Percentiles rank a stretch among this genome's conserved stretches.
Evolutionary conservation across 106 monocot species (phyloP).

Genomic region (Platanthera zijinensis): DNA sequence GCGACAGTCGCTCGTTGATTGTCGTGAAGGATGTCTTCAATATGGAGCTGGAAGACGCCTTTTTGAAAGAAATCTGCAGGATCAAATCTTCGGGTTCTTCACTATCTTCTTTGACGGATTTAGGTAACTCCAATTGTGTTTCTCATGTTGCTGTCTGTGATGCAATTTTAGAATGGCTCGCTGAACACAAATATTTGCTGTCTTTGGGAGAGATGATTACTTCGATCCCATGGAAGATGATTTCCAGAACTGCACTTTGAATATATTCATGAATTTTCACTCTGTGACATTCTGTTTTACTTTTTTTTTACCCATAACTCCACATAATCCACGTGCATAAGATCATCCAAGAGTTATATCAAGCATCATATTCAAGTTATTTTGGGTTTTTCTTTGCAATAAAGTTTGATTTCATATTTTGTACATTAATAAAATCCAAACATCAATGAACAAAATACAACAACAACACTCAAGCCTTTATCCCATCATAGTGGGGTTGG

Average conservation of each 20-base stretch:
- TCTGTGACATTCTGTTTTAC: not conserved
- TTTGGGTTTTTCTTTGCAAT: too few relatives aligned
- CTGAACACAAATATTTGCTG: not conserved
- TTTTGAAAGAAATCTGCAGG: slow-evolving; percentile 43
- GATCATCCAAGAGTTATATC: too few relatives aligned
- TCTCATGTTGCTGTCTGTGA: not conserved
- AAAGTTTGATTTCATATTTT: too few relatives aligned
- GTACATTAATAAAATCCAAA: too few relatives aligned
- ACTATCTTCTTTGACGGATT: slow-evolving; percentile 28
- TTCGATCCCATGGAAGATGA: not conserved
- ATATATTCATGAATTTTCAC: not conserved
- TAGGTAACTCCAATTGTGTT: slow-evolving; percentile 17
- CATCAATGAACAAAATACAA: too few relatives aligned
- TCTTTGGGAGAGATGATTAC: not conserved
- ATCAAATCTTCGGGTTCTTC: slow-evolving; percentile 62
- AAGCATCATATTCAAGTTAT: too few relatives aligned
- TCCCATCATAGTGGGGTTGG: too few relatives aligned
- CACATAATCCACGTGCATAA: too few relatives aligned
- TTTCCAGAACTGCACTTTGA: not conserved
- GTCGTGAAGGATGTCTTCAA: slow-evolving; percentile 38
- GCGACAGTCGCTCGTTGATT: slow-evolving; percentile 75
- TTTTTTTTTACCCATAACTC: not conserved
- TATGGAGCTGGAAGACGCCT: slow-evolving; percentile 35
- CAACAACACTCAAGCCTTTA: too few relatives aligned
- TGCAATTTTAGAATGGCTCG: not conserved